Base-by-base conservation (phyloP, 2,329 filamentous ascomycete genomes). In the Verticillium nubilum region DNA sequence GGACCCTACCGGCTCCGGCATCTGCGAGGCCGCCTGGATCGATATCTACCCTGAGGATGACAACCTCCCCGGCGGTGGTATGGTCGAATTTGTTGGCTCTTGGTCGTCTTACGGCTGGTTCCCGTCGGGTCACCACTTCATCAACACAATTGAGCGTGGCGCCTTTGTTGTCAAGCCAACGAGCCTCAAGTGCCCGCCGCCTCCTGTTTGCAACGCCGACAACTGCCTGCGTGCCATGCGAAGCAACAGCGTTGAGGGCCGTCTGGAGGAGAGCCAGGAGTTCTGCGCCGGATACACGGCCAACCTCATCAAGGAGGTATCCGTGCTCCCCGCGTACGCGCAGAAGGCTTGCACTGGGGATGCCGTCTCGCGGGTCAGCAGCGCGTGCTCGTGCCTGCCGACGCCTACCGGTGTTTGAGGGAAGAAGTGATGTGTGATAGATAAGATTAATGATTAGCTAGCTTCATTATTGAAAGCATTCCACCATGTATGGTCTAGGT, bases 91-190 rank as follows among this genome's bases (percentile, higher is more conserved):
- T 37, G 65, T 72, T 1, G 79, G 75, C 2, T 76, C 77, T 1
- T 83, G 80, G 80, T 78, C 73, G 19, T 74, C 75, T 54, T 82
- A 80, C 61, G 77, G 77, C 1, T 76, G 69, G 62, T 83, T 82
- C 67, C 74, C 74, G 64, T 77, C 73, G 0, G 80, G 80, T 1
- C 76, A 76, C 63, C 74, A 83, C 59, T 73, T 82, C 6, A 67
- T 83, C 63, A 82, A 83, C 68, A 80, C 75, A 3, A 82, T 82
- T 59, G 80, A 83, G 69, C 70, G 79, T 4, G 80, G 80, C 57
- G 73, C 75, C 4, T 83, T 78, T 28, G 50, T 65, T n/a, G 64
- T 65, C 54, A 65, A 65, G 59, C 64, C 63, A 57, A 65, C 63
- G 19, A 57, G 59, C 47, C 58, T 59, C 57, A 58, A 63, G n/a